Base-by-base conservation (phyloP, 306 rosid genomes). In the Prinsepia uniflora region DNA sequence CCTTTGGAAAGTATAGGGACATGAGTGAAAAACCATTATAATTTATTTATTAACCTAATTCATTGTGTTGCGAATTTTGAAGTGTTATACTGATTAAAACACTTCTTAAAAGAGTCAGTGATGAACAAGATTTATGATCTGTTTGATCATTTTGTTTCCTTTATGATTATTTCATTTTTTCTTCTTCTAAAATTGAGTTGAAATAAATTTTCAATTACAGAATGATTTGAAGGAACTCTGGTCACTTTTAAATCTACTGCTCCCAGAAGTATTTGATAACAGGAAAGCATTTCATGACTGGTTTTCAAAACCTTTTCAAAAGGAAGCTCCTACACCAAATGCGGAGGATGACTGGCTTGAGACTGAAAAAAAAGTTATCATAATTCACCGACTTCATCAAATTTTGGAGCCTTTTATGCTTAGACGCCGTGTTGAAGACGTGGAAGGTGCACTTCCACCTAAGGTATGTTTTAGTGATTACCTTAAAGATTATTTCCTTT, bases 391-490 rank as follows among this genome's bases (percentile, higher is more conserved):
- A n/a, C 97, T 94, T 76, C 98, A 94, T 84, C 97, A 94, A 82
- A 94, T 94, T 86, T 92, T 94, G 52, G 98, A 94, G 84, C 98
- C 98, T 72, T 94, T 94, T 81, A 94, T 94, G 98, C 96, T 94
- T 22, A 84, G 98, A 83, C 97, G 98, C 24, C 98, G 98, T 42
- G 98, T 94, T 72, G 97, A 94, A 81, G 98, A 94, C 50, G 98
- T 94, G 47, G 98, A 94, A 88, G 98, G 98, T 75, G 92, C 98
- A 46, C 88, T 93, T 72, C 98, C 97, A 9, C 88, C 96, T 7
- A 94, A 94, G 96, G 98, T 90, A 76, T 79, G 79, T 45, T 63
- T 50, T 71, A 85, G 41, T 75, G 56, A 67, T 71, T 19, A 65
- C 41, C 66, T 77, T 63, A n/a, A 58, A 77, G 66, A 17, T 53